Percentiles rank a stretch among this genome's conserved stretches.
phyloP scores from a whole-genome alignment of 805 yeast species.

The Starmera amethionina region DNA sequence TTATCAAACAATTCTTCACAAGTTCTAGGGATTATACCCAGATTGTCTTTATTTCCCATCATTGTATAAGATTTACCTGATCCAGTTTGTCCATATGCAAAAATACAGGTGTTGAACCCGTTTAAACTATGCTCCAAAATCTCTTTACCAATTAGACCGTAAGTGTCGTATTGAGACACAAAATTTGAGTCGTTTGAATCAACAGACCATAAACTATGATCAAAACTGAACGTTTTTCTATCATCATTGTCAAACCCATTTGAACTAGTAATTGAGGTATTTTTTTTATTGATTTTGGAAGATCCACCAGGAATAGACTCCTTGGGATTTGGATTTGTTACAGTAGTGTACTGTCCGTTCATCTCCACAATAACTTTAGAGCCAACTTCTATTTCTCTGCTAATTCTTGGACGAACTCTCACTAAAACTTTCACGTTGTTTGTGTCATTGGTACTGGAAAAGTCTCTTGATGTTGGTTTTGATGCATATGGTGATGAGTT shows the following conservation, averaged over 20 bases:
- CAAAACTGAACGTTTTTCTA: conserved; percentile 35
- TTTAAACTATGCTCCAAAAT: conserved; percentile 51
- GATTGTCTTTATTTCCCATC: conserved; percentile 45
- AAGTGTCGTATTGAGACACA: conserved; percentile 42
- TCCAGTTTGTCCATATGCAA: conserved; percentile 79
- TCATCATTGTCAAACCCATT: background rate
- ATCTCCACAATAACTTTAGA: conserved; percentile 12
- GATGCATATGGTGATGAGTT: conserved; percentile 31
- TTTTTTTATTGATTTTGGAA: too few relatives aligned
- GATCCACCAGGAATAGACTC: background rate
- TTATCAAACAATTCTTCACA: conserved; percentile 43
- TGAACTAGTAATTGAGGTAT: conserved; percentile 4
- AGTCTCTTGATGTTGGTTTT: conserved; percentile 55
- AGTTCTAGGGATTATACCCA: conserved; percentile 60
- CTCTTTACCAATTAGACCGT: conserved; percentile 45
- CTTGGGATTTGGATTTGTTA: conserved; percentile 5
- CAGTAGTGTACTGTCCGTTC: conserved; percentile 6
- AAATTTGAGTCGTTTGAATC: conserved; percentile 22
- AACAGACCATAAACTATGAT: conserved; percentile 42
- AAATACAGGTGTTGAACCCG: conserved; percentile 66
- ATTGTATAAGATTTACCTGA: conserved; percentile 80
- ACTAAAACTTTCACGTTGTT: conserved; percentile 38
- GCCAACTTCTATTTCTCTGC: conserved; percentile 10
- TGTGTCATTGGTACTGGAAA: conserved; percentile 26
- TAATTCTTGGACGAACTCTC: conserved; percentile 37